Conservation (phyloP, 169 alveolate genomes). For the Eimeria necatrix region DNA sequence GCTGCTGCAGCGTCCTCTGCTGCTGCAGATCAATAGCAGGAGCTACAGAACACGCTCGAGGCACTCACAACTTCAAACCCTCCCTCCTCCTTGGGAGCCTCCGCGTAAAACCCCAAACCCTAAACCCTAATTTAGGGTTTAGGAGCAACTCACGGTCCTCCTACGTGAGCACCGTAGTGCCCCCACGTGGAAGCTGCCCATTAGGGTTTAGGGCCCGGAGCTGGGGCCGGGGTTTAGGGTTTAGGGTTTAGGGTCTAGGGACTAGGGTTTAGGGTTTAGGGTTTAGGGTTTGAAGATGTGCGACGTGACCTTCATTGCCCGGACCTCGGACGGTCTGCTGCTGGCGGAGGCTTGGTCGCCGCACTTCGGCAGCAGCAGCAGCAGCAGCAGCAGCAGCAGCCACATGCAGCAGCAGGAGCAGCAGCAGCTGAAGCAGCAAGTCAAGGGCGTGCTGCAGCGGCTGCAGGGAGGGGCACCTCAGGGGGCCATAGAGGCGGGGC, state of each 20-base stretch:
- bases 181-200: not conserved
- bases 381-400: conserved; percentile 59
- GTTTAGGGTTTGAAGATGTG: conserved; percentile 79
- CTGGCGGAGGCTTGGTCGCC: conserved; percentile 89
- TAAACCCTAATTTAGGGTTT: not conserved
- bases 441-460: conserved; percentile 83
- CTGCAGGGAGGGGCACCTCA: conserved; percentile 64
- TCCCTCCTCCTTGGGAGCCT: not conserved
- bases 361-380: conserved; percentile 24
- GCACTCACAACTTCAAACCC: not conserved
- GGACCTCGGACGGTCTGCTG: conserved; percentile 91
- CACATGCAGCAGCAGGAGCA: conserved; percentile 81
- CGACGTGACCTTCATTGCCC: conserved; percentile 88
- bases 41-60: not conserved
- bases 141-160: not conserved
- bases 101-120: not conserved
- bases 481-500: conserved; percentile 70
- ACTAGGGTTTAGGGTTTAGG: not conserved
- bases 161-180: not conserved
- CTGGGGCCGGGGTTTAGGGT: not conserved
- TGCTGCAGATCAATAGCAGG: not conserved
- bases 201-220: not conserved
- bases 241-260: not conserved
- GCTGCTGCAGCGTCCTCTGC: not conserved
- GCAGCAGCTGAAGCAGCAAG: conserved; percentile 84